phyloP scores from a whole-genome alignment of 176 grass and related monocot species.

The Oryza officinalis region DNA sequence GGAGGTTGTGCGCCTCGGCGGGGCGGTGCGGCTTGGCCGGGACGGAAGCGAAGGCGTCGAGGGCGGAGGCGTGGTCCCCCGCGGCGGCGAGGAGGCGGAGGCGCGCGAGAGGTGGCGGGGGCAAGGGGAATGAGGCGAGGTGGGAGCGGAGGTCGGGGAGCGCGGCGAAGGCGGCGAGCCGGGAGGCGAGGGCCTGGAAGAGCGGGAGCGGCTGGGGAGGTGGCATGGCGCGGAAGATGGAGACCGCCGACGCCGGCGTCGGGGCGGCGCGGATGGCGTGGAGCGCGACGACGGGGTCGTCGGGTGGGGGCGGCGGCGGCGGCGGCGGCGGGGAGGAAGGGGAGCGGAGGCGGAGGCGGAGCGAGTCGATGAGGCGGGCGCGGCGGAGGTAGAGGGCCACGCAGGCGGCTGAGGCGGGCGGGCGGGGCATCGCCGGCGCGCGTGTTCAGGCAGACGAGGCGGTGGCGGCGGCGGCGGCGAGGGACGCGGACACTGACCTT shows the following conservation, averaged over 20 bases:
- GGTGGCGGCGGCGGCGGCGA: not conserved
- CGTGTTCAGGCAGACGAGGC: not conserved
- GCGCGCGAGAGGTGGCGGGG: constrained; percentile 47
- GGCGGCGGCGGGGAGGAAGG: not conserved
- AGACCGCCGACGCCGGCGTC: constrained; percentile 38
- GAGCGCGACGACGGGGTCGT: constrained; percentile 49
- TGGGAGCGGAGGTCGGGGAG: constrained; percentile 42
- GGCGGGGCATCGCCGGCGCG: constrained; percentile 30
- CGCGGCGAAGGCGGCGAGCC: constrained; percentile 40
- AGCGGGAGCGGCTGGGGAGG: constrained; percentile 42
- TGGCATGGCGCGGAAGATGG: constrained; percentile 35
- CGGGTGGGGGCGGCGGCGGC: not conserved
- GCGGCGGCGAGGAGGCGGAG: constrained; percentile 59
- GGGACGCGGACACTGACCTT: not conserved
- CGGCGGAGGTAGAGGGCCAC: constrained; percentile 67
- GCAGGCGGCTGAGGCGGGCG: not conserved
- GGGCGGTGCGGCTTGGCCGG: constrained; percentile 26
- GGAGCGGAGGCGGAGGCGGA: constrained; percentile 44
- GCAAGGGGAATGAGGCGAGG: constrained; percentile 46
- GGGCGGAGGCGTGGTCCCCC: constrained; percentile 40
- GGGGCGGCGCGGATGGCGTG: constrained; percentile 45
- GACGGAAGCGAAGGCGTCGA: constrained; percentile 52
- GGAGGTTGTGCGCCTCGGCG: constrained; percentile 61
- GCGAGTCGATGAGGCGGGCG: constrained; percentile 58
- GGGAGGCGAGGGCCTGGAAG: constrained; percentile 47